Conservation (phyloP, 75 land plant species). For the Pinus albicaulis region DNA sequence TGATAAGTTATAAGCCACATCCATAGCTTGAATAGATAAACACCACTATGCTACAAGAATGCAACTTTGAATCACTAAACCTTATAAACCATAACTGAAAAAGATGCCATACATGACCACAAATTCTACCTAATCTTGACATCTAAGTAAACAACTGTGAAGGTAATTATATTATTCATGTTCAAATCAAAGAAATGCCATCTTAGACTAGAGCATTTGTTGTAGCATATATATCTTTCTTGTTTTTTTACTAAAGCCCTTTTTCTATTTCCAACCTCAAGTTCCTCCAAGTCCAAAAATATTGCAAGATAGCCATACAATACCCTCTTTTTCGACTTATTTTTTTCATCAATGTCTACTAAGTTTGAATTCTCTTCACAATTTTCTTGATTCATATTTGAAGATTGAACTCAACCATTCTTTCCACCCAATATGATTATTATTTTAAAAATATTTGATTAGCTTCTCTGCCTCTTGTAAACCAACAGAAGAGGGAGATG, state of each 20-base stretch:
- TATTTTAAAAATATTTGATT: constrained; percentile 35
- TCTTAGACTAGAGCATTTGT: background rate
- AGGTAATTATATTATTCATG: background rate
- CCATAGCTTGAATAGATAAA: background rate
- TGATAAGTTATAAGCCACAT: background rate
- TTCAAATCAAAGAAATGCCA: too few relatives aligned
- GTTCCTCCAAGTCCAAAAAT: constrained; percentile 55
- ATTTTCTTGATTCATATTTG: constrained; percentile 21
- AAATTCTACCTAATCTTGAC: background rate
- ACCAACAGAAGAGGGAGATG: constrained; percentile 38
- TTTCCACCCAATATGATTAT: constrained; percentile 36
- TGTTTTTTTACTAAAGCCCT: constrained; percentile 49
- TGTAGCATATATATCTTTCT: constrained; percentile 30
- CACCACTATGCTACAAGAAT: background rate
- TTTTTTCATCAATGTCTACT: constrained; percentile 39
- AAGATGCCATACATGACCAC: background rate
- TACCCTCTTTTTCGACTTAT: constrained; percentile 37
- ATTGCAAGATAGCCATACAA: constrained; percentile 65
- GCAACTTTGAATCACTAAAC: background rate
- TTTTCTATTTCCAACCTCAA: constrained; percentile 62
- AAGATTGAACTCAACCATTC: constrained; percentile 13
- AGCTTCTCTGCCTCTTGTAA: constrained; percentile 46
- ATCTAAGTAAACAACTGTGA: background rate
- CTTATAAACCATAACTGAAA: background rate
- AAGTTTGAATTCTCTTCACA: constrained; percentile 46